These are phyloP conservation scores for Clarkia xantiana DNA, from an alignment of 345 rosid genomes.

Conservation along the genomic window DNA sequence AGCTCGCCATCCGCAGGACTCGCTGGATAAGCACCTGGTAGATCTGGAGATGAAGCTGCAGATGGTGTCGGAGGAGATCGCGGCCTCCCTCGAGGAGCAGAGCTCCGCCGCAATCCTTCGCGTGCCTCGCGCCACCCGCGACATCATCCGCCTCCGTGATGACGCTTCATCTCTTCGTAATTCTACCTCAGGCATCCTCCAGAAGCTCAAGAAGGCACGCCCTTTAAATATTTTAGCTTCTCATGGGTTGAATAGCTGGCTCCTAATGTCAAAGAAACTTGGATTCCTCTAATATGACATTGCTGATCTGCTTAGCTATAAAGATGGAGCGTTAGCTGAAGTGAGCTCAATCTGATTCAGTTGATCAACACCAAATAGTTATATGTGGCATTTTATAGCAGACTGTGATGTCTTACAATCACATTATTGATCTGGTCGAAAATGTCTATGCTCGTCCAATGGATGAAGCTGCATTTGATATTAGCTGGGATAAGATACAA, in stretches of 20 bases:
- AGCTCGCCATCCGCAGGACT: constrained; percentile 69
- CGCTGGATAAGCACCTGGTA: constrained; percentile 74
- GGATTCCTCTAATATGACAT: no score
- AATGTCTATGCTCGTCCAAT: no score
- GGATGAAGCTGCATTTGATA: no score
- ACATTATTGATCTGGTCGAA: no score
- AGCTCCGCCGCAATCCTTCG: constrained; percentile 79
- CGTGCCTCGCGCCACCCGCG: constrained; percentile 90
- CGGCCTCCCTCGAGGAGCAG: constrained; percentile 92
- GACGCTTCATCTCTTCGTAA: constrained; percentile 78
- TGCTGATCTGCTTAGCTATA: no score
- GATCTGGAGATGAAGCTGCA: constrained; percentile 99
- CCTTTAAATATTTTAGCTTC: not conserved
- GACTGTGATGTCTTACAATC: no score
- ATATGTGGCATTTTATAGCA: no score
- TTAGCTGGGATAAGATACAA: no score
- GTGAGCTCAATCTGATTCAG: no score
- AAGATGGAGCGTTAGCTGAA: no score
- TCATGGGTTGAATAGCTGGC: not conserved
- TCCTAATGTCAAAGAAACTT: no score
- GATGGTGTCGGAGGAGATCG: constrained; percentile 93
- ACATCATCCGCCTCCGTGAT: constrained; percentile 80
- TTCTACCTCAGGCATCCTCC: constrained; percentile 68
- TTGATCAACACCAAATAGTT: no score
- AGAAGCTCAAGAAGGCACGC: constrained; percentile 75